A percentile compares a stretch with the other conserved stretches of the same genome.
These are phyloP conservation scores for Nicotiana tabacum DNA, from an alignment of 257 asterid species.

Conservation along the genomic window DNA sequence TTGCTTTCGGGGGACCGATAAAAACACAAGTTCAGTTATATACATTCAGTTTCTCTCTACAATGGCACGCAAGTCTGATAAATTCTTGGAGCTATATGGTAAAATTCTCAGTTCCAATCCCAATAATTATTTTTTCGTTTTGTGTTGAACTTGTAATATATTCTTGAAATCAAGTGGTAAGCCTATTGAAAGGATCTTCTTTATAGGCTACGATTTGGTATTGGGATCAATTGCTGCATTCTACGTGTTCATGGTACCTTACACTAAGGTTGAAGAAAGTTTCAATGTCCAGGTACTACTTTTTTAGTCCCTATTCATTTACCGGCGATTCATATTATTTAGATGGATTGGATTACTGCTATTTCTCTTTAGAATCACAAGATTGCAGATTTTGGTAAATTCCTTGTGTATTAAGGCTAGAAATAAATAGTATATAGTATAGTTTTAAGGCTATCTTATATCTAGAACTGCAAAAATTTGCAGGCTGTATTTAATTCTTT, in stretches of 20 bases:
- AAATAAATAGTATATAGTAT: background rate
- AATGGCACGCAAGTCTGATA: constrained; percentile 22
- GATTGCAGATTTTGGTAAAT: background rate
- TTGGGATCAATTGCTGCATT: constrained; percentile 79
- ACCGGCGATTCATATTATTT: background rate
- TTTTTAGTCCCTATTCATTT: background rate
- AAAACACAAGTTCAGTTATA: background rate
- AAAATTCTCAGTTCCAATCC: background rate
- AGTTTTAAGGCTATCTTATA: background rate
- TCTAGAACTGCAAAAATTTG: background rate
- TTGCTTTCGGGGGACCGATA: background rate
- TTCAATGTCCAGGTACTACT: constrained; percentile 78
- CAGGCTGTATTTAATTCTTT: background rate
- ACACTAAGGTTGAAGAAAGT: constrained; percentile 97
- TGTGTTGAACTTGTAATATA: background rate
- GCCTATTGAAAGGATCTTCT: background rate
- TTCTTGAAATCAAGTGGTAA: background rate
- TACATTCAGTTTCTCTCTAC: background rate
- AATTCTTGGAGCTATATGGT: constrained; percentile 24
- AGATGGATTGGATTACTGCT: background rate
- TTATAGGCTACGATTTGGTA: constrained; percentile 75
- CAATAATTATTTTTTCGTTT: background rate
- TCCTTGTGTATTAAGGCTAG: background rate
- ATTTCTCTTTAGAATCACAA: background rate
- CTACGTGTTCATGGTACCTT: constrained; percentile 81